phyloP scores from a whole-genome alignment of 805 yeast species.

The Ogataea nakhonphanomensis region DNA sequence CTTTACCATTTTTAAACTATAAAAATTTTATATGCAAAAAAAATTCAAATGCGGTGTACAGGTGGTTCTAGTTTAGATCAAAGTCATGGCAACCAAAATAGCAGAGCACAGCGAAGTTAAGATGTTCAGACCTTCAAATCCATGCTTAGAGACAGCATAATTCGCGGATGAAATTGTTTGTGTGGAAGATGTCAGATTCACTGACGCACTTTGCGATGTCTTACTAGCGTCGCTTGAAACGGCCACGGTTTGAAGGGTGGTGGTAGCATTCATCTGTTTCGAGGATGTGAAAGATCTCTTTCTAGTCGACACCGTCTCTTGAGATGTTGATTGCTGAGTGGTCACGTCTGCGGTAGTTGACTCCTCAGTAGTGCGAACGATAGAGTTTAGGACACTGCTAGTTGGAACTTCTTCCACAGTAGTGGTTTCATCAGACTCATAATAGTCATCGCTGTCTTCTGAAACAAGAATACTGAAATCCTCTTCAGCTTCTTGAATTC shows the following conservation, averaged over 20 bases:
- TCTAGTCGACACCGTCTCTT: conserved; percentile 11
- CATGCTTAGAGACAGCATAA: conserved; percentile 6
- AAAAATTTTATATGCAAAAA: conserved; percentile 7
- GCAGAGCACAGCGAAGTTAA: conserved; percentile 11
- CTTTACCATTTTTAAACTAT: conserved; percentile 21
- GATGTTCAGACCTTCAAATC: conserved; percentile 1
- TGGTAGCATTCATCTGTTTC: not conserved
- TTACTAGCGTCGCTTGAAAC: not conserved
- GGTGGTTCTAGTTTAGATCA: conserved; percentile 6
- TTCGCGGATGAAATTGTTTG: conserved; percentile 16
- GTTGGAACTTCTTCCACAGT: no score
- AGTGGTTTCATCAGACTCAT: not conserved
- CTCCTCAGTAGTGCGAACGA: no score
- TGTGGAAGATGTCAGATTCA: conserved; percentile 9
- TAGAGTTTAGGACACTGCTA: no score
- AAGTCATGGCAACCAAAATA: conserved; percentile 10
- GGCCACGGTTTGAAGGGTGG: conserved; percentile 3
- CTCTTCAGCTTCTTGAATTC: conserved; percentile 42
- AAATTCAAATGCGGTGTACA: conserved; percentile 5
- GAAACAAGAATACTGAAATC: conserved; percentile 39
- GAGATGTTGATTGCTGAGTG: not conserved
- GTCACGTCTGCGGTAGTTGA: no score
- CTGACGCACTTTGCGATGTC: no score
- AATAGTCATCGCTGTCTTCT: conserved; percentile 21
- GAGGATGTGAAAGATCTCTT: conserved; percentile 12